Evolutionary conservation across 2,329 filamentous ascomycete species (phyloP), one percentile per base, ranked within the genome.

Genomic region (Paracorniculantispora psalliotae): DNA sequence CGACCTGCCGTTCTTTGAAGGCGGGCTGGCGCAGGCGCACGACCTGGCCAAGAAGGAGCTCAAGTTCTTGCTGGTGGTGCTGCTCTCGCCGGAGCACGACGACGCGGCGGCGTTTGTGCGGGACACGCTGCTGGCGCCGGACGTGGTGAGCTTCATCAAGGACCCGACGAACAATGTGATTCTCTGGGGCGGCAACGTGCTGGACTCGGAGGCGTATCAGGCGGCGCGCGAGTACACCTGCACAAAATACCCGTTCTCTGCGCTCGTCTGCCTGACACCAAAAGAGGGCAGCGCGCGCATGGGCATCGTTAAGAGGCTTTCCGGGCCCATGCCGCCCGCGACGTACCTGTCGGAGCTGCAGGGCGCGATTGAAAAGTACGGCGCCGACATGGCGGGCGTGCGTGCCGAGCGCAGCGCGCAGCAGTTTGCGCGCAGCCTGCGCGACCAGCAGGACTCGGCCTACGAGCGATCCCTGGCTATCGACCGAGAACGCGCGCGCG

Each of bases 171-270:
- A 92, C 72, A 89, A 93, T 68, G 83, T 97, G 30, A 78, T 97
- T 37, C 74, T 99, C 2, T 99, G 94, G 94, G 91, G 89, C 43
- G 94, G 94, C 49, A 96, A 92, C 65, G 89, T 97, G 0, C 85
- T 92, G 63, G 94, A 99, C 71, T 89, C 91, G 3, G 94, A 99
- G 75, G 91, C 93, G 5, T 97, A 96, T 72, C 92, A 97, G 71
- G 91, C 97, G 43, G 86, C 92, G n/a, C 82, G 84, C 13, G 91
- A 92, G 48, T 85, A 97, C 63, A 87, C 87, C 65, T 94, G 90
- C 72, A 96, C 91, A 61, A 96, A 96, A 70, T 97, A 94, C 67
- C 94, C 94, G 10, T 97, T 96, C 70, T 87, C 89, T 0, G 91
- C 88, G 15, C 74, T 97, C 3, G 87, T 97, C 28, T 92, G 91